Conservation (phyloP, 2,329 filamentous ascomycete genomes). For the Aspergillus neotritici region DNA sequence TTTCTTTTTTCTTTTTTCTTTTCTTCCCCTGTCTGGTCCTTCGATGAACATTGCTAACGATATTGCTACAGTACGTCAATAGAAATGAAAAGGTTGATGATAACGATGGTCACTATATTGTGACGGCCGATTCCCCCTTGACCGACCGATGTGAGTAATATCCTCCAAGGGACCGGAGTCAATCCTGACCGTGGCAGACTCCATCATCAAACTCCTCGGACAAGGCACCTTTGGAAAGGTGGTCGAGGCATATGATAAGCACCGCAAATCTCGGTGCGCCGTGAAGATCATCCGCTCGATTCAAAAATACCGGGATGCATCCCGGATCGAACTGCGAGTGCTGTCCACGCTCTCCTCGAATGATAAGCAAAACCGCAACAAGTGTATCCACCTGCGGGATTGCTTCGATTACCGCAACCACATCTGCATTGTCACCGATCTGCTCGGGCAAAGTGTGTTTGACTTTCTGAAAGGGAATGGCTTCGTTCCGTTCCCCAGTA, state of each 20-base stretch:
- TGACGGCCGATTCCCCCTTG: slow-evolving; percentile 76
- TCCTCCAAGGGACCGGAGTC: neutral
- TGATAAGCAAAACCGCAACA: slow-evolving; percentile 84
- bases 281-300: slow-evolving; percentile 98
- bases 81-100: slow-evolving; percentile 77
- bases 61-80: slow-evolving; percentile 40
- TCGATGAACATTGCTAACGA: slow-evolving; percentile 6
- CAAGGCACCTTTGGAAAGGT: slow-evolving; percentile 99
- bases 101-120: slow-evolving; percentile 94
- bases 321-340: slow-evolving; percentile 87
- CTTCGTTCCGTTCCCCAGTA: slow-evolving; percentile 96
- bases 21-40: too few species aligned
- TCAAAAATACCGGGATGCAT: slow-evolving; percentile 95
- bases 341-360: slow-evolving; percentile 87
- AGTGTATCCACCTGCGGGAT: slow-evolving; percentile 92
- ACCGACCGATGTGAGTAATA: slow-evolving; percentile 76
- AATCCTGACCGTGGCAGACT: slow-evolving; percentile 52
- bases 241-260: slow-evolving; percentile 80
- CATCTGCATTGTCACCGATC: slow-evolving; percentile 76
- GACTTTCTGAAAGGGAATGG: slow-evolving; percentile 94
- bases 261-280: slow-evolving; percentile 73
- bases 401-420: slow-evolving; percentile 97
- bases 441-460: slow-evolving; percentile 91
- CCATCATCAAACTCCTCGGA: slow-evolving; percentile 81
- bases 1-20: slow-evolving; percentile 1